Conservation (phyloP, 371 early-diverging fungal genomes). For the Mortierella sp. region DNA sequence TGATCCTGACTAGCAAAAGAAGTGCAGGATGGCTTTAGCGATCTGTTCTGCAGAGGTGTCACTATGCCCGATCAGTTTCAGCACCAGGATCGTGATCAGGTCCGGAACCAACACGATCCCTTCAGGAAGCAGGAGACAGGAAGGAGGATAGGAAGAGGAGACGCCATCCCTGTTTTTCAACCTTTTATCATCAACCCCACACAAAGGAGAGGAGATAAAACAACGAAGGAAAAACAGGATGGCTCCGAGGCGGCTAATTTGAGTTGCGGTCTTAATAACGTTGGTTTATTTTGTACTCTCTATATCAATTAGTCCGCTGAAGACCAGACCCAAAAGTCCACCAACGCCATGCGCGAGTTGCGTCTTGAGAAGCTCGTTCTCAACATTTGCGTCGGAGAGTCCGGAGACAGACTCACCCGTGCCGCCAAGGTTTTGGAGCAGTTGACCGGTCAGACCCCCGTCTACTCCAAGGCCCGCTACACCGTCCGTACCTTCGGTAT, state of each 20-base stretch:
- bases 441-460: slow-evolving; percentile 99
- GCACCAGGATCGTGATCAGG: background rate
- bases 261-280: slow-evolving; percentile 56
- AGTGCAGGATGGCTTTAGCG: background rate
- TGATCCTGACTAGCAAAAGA: background rate
- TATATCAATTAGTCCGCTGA: slow-evolving; percentile 71
- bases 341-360: slow-evolving; percentile 98
- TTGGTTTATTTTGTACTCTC: slow-evolving; percentile 47
- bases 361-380: slow-evolving; percentile 99
- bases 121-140: slow-evolving; percentile 11
- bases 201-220: background rate
- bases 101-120: slow-evolving; percentile 11
- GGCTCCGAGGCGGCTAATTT: slow-evolving; percentile 52
- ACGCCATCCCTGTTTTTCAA: background rate
- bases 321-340: slow-evolving; percentile 68
- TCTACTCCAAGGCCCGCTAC: slow-evolving; percentile 99
- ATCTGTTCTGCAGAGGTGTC: background rate
- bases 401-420: slow-evolving; percentile 99
- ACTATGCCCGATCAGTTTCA: background rate
- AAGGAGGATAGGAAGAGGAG: background rate
- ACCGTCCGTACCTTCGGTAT: slow-evolving; percentile 99
- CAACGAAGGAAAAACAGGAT: slow-evolving; percentile 14
- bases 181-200: slow-evolving; percentile 1
- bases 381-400: slow-evolving; percentile 99
- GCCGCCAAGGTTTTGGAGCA: slow-evolving; percentile 99